Percentiles rank a stretch among this genome's conserved stretches.
Conservation (phyloP, 108 stramenopile species). For the Cyclotella sp. region DNA sequence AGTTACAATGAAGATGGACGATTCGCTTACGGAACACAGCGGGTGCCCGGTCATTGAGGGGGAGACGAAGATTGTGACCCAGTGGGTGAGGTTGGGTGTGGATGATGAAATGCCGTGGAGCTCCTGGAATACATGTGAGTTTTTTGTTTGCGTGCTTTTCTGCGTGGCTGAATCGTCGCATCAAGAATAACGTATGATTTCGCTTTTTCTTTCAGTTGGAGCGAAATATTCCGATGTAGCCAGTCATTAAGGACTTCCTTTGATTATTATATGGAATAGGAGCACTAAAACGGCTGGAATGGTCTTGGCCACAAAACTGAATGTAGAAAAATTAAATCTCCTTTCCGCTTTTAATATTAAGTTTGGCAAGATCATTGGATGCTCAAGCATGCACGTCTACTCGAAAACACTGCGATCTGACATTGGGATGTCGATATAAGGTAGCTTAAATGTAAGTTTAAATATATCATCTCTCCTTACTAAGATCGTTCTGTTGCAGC, state of each 20-base stretch:
- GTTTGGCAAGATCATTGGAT: too few relatives aligned
- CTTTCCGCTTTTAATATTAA: too few relatives aligned
- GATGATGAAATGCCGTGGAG: slow-evolving; percentile 85
- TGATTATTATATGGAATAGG: too few relatives aligned
- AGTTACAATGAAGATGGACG: slow-evolving; percentile 65
- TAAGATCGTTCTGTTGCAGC: too few relatives aligned
- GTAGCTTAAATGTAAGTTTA: too few relatives aligned
- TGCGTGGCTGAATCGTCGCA: neutral
- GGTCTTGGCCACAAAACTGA: too few relatives aligned
- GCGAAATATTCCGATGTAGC: slow-evolving; percentile 41
- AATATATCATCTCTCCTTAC: too few relatives aligned
- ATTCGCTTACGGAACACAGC: slow-evolving; percentile 81
- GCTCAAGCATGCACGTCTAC: too few relatives aligned
- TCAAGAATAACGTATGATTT: neutral
- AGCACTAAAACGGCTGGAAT: too few relatives aligned
- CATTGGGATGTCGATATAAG: too few relatives aligned
- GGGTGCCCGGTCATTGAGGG: slow-evolving; percentile 94
- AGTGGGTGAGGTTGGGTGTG: slow-evolving; percentile 95
- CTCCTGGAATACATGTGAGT: slow-evolving; percentile 48
- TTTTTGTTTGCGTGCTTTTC: neutral
- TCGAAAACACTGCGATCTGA: too few relatives aligned
- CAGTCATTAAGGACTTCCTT: slow-evolving; percentile 32
- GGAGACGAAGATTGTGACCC: slow-evolving; percentile 94
- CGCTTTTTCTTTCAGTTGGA: slow-evolving; percentile 24
- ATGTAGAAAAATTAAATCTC: too few relatives aligned